Evolutionary conservation across 2,329 filamentous ascomycete genomes (phyloP).

Genomic region (Beauveria rudraprayagi): DNA sequence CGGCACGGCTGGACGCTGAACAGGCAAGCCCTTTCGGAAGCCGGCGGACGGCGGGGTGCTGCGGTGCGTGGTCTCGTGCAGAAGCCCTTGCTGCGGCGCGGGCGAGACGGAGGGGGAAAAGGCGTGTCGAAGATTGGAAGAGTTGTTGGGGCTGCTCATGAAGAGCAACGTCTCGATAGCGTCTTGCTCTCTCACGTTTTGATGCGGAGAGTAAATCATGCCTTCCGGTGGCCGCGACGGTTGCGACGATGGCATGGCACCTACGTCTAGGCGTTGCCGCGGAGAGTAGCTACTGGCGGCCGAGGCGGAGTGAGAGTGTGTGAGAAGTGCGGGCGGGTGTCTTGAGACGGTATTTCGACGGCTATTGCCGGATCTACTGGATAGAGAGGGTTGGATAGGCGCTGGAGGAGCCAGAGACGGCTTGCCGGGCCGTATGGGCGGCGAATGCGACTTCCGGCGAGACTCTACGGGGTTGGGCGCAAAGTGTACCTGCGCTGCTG

Average conservation of each 20-base stretch:
- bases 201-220: slow-evolving; percentile 56
- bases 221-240: slow-evolving; percentile 36
- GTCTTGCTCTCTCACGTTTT: slow-evolving; percentile 67
- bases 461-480: slow-evolving; percentile 11
- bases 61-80: slow-evolving; percentile 17
- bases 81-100: slow-evolving; percentile 17
- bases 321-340: slow-evolving; percentile 42
- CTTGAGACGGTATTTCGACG: slow-evolving; percentile 44
- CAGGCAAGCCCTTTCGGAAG: slow-evolving; percentile 45
- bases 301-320: slow-evolving; percentile 40
- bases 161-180: slow-evolving; percentile 74
- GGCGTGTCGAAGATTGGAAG: slow-evolving; percentile 50
- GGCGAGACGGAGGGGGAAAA: slow-evolving; percentile 39
- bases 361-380: slow-evolving; percentile 29
- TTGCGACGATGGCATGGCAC: slow-evolving; percentile 26
- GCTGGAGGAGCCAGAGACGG: slow-evolving; percentile 44
- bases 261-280: slow-evolving; percentile 31
- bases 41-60: slow-evolving; percentile 36
- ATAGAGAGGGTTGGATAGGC: slow-evolving; percentile 46
- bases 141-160: slow-evolving; percentile 72
- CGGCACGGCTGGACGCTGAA: slow-evolving; percentile 34
- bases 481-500: slow-evolving; percentile 26
- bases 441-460: slow-evolving; percentile 28
- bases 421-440: slow-evolving; percentile 26
- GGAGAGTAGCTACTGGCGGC: slow-evolving; percentile 28